phyloP scores from a whole-genome alignment of 768 basidiomycete species.

The Termitomyces sp. region DNA sequence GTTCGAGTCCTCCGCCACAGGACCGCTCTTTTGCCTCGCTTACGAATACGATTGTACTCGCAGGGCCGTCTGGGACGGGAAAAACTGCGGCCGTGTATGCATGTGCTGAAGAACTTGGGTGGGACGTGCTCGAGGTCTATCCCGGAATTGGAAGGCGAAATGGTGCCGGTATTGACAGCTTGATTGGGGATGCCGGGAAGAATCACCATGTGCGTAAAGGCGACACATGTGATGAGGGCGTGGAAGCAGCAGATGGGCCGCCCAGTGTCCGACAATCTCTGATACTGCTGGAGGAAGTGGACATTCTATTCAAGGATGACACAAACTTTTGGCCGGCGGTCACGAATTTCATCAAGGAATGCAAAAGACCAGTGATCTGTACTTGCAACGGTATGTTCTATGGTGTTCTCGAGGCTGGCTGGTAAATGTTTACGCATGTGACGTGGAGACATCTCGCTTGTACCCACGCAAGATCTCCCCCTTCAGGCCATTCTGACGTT shows the following conservation, averaged over 20 bases:
- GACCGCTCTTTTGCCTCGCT: conserved; percentile 42
- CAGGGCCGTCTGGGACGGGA: conserved; percentile 79
- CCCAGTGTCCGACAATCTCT: conserved; percentile 68
- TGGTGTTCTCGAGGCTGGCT: background rate
- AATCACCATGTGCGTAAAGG: conserved; percentile 73
- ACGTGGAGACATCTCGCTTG: conserved; percentile 56
- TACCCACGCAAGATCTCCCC: conserved; percentile 72
- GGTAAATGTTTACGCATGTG: conserved; percentile 2
- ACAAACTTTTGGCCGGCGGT: conserved; percentile 81
- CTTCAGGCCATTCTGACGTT: conserved; percentile 71
- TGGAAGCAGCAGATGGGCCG: conserved; percentile 9
- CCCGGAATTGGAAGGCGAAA: conserved; percentile 91
- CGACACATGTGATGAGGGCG: conserved; percentile 2
- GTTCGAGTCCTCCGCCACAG: conserved; percentile 7
- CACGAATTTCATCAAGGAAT: conserved; percentile 73
- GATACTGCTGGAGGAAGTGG: conserved; percentile 92
- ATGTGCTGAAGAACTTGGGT: conserved; percentile 88
- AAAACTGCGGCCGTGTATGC: conserved; percentile 94
- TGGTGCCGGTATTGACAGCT: conserved; percentile 66
- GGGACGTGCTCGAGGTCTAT: conserved; percentile 96
- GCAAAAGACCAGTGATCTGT: conserved; percentile 84
- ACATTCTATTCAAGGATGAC: conserved; percentile 88
- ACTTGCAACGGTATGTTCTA: conserved; percentile 80
- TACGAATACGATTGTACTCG: conserved; percentile 82
- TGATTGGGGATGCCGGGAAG: conserved; percentile 90